Percentiles rank a stretch among this genome's conserved stretches.
These are phyloP conservation scores for Jackrogersella minutella DNA, from an alignment of 495 filamentous ascomycete species.

Conservation along the genomic window DNA sequence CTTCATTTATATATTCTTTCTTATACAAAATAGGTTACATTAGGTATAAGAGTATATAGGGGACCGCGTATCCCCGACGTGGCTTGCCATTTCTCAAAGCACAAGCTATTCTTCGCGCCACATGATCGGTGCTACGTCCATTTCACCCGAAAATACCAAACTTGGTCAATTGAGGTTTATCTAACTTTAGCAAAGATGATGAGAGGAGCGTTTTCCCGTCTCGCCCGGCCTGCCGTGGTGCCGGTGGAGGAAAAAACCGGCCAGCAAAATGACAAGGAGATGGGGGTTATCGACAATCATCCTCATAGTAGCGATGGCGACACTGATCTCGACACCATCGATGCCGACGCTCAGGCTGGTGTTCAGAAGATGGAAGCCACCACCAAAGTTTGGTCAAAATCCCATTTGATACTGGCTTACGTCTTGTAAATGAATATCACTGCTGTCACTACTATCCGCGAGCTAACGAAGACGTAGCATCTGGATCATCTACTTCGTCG, in stretches of 20 bases:
- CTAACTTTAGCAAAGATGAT: slow-evolving; percentile 15
- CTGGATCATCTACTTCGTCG: slow-evolving; percentile 62
- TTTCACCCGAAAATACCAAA: not conserved
- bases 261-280: slow-evolving; percentile 33
- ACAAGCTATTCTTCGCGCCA: not conserved
- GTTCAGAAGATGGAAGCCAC: slow-evolving; percentile 59
- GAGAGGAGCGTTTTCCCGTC: slow-evolving; percentile 34
- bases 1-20: slow-evolving; percentile 9
- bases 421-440: slow-evolving; percentile 44
- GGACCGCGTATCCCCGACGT: not conserved
- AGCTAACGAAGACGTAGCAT: slow-evolving; percentile 48
- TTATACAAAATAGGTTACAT: no score
- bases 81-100: slow-evolving; percentile 6
- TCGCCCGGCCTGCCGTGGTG: slow-evolving; percentile 26
- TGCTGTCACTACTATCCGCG: not conserved
- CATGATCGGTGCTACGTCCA: not conserved
- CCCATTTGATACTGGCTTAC: slow-evolving; percentile 53
- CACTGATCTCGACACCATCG: slow-evolving; percentile 46
- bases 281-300: slow-evolving; percentile 25
- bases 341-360: slow-evolving; percentile 50
- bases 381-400: slow-evolving; percentile 56
- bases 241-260: slow-evolving; percentile 34
- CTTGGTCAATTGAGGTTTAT: not conserved
- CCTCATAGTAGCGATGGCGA: slow-evolving; percentile 25
- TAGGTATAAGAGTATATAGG: slow-evolving; percentile 12